Base-by-base conservation (phyloP, 2,329 filamentous ascomycete genomes). In the Epichloe brachyelytri region DNA sequence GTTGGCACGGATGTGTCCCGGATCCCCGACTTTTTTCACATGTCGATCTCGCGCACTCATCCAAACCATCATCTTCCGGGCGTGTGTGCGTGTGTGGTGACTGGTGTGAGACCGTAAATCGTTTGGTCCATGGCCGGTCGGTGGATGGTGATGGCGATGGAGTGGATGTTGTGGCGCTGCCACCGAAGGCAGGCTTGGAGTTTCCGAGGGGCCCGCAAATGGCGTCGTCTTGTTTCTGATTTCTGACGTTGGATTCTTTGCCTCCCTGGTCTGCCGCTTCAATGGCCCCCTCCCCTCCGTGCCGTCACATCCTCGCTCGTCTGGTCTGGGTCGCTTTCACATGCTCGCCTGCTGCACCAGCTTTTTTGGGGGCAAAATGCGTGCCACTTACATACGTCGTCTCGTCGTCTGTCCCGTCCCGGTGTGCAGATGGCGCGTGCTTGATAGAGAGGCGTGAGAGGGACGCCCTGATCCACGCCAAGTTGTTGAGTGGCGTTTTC, bases 401-500 rank as follows among this genome's bases (percentile, higher is more conserved):
- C 26, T 30, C 8, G 26, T 22, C 5, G 22, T 30, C 26, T 30
- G 8, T 44, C 19, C 43, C 43, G 19, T 41, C 7, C 19, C n/a
- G 10, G 7, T 41, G 39, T 11, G 19, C 10, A 41, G 17, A 41
- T 37, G 44, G 26, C 2, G 12, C 19, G 26, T 11, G 12, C 19
- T 34, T 38, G 33, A 46, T 36, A 46, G 33, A 34, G n/a, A 30
- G 26, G 26, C 26, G 26, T 11, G 26, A 30, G 26, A 30, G 26
- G 26, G 26, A 30, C 15, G 12, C 36, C 40, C 34, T 22, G 48
- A 41, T 41, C 46, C 50, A 45, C 50, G 46, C 34, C 50, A 46
- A 20, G 17, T 50, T 40, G 4, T 44, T 48, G 50, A 36, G 50
- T 49, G 50, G 50, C 46, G 46, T 48, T 46, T 46, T 48, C 37